Evolutionary conservation across 1,284 basidiomycete genomes (phyloP).

Genomic region (Fomes fomentarius): DNA sequence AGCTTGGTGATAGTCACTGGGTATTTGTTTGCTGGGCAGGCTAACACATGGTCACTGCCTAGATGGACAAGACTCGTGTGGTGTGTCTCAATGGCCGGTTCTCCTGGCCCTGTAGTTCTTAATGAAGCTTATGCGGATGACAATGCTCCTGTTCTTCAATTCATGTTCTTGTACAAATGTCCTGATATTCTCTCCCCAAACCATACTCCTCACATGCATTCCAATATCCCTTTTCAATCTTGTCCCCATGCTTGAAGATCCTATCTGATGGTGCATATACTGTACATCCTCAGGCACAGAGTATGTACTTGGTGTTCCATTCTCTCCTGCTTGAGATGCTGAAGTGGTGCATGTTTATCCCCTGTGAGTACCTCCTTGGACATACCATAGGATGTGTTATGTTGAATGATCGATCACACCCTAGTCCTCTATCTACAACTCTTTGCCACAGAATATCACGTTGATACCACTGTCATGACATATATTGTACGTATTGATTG

Average conservation of each 20-base stretch:
- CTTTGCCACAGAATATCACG: conserved; percentile 46
- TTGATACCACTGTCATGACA: conserved; percentile 45
- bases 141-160: conserved; percentile 1
- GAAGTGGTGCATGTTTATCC: conserved; percentile 44
- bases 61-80: conserved; percentile 23
- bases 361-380: conserved; percentile 39
- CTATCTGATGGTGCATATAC: background rate
- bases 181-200: background rate
- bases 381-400: conserved; percentile 3
- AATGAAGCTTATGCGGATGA: conserved; percentile 14
- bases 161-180: conserved; percentile 19
- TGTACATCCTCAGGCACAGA: conserved; percentile 40
- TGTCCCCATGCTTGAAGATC: conserved; percentile 27
- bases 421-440: conserved; percentile 60
- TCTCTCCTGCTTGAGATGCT: background rate
- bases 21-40: conserved; percentile 20
- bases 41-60: conserved; percentile 26
- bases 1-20: conserved; percentile 7
- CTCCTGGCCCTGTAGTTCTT: conserved; percentile 3
- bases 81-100: conserved; percentile 10
- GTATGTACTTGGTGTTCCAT: conserved; percentile 31
- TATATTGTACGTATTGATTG: conserved; percentile 49
- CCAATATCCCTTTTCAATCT: conserved; percentile 20
- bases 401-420: conserved; percentile 20
- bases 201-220: conserved; percentile 3